Evolutionary conservation across 2,329 filamentous ascomycete species (phyloP), one percentile per base, ranked within the genome.

Genomic region (Ascochyta koolunga): DNA sequence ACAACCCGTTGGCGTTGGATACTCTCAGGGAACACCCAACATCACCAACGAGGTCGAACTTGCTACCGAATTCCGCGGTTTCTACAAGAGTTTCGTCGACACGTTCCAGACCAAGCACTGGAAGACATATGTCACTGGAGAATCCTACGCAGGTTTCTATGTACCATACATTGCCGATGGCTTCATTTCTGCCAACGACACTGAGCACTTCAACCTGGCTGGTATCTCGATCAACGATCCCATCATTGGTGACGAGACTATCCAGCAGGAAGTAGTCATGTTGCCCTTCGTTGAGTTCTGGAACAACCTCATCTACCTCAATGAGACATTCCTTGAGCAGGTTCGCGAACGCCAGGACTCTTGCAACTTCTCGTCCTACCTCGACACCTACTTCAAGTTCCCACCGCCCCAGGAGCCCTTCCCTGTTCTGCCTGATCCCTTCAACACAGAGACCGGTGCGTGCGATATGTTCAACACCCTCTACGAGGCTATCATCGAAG

Each of bases 121-220:
- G 64, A 81, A 82, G 59, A 79, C 83, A 0, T 85, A 83, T 59
- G 65, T 85, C 24, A 80, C 82, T 3, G 82, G 83, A 49, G 82
- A 85, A 60, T 79, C 76, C 3, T 84, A 84, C 62, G 82, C 79
- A 3, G 82, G 89, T 15, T 74, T 71, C 59, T 85, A 84, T 59
- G 79, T 84, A 4, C 82, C 83, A 0, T 85, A 85, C 67, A 83
- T 86, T 50, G 81, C 82, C 1, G 78, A 80, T 29, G 78, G 78
- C 5, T 81, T 85, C 72, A 74, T 85, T 38, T 81, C 87, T 29
- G 80, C 68, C 45, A 78, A 80, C 45, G 76, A 82, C 58, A 75
- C 73, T 3, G 74, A 79, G 13, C 66, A 83, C 69, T 84, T 79
- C 69, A 79, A 85, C 61, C 62, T 85, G 2, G 76, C 74, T 19